phyloP scores from a whole-genome alignment of 1,284 basidiomycete genomes.

The Trichosporon sp. region DNA sequence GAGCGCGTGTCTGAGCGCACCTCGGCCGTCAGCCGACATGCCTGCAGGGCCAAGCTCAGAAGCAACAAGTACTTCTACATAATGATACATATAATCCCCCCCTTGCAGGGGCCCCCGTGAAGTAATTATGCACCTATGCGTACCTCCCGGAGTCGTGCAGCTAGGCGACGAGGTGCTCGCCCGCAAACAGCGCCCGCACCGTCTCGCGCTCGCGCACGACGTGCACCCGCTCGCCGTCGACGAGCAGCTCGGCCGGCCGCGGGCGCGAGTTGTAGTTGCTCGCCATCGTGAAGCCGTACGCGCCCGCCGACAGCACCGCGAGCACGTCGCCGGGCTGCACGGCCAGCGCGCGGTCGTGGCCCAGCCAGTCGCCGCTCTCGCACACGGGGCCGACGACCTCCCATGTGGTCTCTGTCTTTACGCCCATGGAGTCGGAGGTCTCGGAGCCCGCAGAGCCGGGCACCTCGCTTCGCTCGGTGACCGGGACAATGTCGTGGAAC shows the following conservation, averaged over 20 bases:
- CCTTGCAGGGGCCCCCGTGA: background rate
- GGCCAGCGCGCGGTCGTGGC: background rate
- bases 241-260: constrained; percentile 8
- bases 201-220: constrained; percentile 13
- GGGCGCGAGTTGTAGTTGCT: constrained; percentile 16
- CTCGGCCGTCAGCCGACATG: too few relatives aligned
- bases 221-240: constrained; percentile 8
- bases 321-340: constrained; percentile 7
- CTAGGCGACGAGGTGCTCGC: background rate
- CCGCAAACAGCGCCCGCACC: constrained; percentile 8
- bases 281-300: constrained; percentile 11
- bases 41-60: too few relatives aligned
- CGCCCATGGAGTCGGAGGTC: background rate
- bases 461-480: background rate
- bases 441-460: background rate
- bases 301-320: constrained; percentile 7
- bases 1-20: background rate
- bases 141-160: background rate
- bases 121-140: background rate
- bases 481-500: constrained; percentile 9
- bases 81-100: constrained; percentile 3
- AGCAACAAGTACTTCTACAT: background rate
- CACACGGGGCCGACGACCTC: constrained; percentile 16
- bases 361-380: constrained; percentile 18
- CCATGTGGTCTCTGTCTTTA: background rate